A percentile compares a stretch with the other conserved stretches of the same genome.
Evolutionary conservation across 2,329 filamentous ascomycete genomes (phyloP).

Genomic region (Pleurostoma richardsiae): DNA sequence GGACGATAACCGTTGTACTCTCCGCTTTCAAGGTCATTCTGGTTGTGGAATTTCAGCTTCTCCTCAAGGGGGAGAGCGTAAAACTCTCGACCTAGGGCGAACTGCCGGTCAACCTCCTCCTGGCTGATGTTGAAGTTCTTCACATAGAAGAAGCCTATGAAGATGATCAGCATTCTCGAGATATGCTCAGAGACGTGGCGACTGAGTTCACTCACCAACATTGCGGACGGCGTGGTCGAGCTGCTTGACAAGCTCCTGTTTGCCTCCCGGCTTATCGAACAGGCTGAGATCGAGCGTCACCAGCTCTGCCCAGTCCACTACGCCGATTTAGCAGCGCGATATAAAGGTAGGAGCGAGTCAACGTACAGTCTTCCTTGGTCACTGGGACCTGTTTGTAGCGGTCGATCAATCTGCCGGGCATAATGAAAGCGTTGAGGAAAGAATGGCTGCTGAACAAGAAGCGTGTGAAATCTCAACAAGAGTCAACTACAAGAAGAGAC

Average conservation of each 20-base stretch:
- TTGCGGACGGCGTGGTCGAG: constrained; percentile 22
- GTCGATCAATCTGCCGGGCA: constrained; percentile 19
- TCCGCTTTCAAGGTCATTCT: constrained; percentile 38
- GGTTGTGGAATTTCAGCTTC: constrained; percentile 48
- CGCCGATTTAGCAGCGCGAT: neutral
- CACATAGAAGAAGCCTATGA: constrained; percentile 51
- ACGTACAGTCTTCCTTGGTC: constrained; percentile 19
- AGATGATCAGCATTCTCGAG: neutral
- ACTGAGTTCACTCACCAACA: constrained; percentile 11
- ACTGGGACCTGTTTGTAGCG: constrained; percentile 20
- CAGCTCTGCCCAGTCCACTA: constrained; percentile 22
- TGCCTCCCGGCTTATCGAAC: constrained; percentile 25
- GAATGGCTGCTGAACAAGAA: too few species aligned
- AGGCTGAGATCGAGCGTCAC: constrained; percentile 21
- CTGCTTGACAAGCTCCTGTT: constrained; percentile 23
- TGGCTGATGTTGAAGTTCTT: constrained; percentile 57
- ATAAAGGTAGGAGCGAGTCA: neutral
- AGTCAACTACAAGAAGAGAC: too few species aligned
- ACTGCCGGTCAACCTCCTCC: constrained; percentile 52
- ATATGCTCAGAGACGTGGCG: neutral
- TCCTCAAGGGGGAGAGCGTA: constrained; percentile 48
- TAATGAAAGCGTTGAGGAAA: neutral
- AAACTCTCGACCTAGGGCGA: constrained; percentile 53
- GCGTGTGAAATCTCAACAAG: too few species aligned
- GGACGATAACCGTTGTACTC: constrained; percentile 54